phyloP scores from a whole-genome alignment of 495 filamentous ascomycete genomes.

The Paragyromitra xinjiangensis region DNA sequence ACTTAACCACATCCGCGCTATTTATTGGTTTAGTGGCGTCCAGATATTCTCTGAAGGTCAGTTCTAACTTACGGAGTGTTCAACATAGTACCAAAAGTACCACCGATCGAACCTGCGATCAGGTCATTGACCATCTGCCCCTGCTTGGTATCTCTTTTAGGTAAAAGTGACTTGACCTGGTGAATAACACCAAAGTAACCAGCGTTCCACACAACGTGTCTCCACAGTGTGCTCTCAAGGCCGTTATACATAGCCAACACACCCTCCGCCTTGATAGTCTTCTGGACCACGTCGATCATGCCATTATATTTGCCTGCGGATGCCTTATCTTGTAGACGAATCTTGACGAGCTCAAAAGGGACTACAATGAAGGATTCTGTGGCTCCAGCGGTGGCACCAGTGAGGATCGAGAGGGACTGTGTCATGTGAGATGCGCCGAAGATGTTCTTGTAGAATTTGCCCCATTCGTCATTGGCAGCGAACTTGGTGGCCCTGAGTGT shows the following conservation, averaged over 20 bases:
- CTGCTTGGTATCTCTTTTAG: constrained; percentile 78
- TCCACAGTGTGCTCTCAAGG: constrained; percentile 94
- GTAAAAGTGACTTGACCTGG: constrained; percentile 86
- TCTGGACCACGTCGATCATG: constrained; percentile 86
- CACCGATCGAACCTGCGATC: constrained; percentile 84
- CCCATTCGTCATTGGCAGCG: constrained; percentile 98
- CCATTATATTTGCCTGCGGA: constrained; percentile 94
- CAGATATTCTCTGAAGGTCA: neutral
- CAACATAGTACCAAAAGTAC: constrained; percentile 89
- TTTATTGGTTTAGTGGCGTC: neutral
- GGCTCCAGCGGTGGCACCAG: constrained; percentile 91
- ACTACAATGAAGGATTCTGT: constrained; percentile 96
- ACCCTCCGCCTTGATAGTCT: constrained; percentile 86
- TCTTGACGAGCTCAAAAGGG: constrained; percentile 94
- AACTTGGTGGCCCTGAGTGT: constrained; percentile 85
- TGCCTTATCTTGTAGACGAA: constrained; percentile 92
- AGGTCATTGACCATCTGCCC: constrained; percentile 85
- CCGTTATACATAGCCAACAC: constrained; percentile 93
- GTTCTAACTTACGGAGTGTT: constrained; percentile 75
- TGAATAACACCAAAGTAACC: constrained; percentile 99
- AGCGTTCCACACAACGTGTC: constrained; percentile 95
- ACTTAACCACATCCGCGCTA: constrained; percentile 93
- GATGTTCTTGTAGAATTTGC: constrained; percentile 81
- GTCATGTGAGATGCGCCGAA: constrained; percentile 89
- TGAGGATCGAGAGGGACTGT: constrained; percentile 86